Evolutionary conservation across 2,329 filamentous ascomycete species (phyloP).

Genomic region (Epichloe hybrida): DNA sequence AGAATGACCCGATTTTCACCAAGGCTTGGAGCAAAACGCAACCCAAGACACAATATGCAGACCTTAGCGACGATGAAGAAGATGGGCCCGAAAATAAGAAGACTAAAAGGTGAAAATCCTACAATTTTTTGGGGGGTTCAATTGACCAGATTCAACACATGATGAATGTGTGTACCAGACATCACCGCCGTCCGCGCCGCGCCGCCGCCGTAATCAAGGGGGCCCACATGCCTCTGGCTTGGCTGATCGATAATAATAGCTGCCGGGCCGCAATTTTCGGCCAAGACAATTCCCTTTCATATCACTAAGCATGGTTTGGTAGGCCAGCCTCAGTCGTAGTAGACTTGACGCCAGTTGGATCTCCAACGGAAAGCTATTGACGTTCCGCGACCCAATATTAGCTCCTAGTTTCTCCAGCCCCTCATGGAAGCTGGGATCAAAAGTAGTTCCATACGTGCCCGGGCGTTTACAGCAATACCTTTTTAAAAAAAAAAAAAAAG

Average conservation of each 20-base stretch:
- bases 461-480: background rate
- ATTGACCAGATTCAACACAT: background rate
- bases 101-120: constrained; percentile 32
- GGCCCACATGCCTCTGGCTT: background rate
- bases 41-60: constrained; percentile 81
- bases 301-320: background rate
- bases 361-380: background rate
- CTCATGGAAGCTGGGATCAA: background rate
- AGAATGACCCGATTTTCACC: constrained; percentile 89
- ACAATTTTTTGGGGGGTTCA: background rate
- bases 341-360: background rate
- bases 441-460: background rate
- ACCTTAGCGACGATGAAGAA: constrained; percentile 76
- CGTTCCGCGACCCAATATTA: background rate
- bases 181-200: background rate
- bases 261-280: background rate
- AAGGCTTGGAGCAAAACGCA: constrained; percentile 87
- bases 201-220: background rate
- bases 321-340: background rate
- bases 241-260: background rate
- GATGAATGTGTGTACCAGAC: background rate
- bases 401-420: background rate
- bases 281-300: background rate
- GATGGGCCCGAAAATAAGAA: constrained; percentile 55
- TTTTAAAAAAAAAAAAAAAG: background rate